Evolutionary conservation across 306 rosid genomes (phyloP), one percentile per base, ranked within the genome.

Genomic region (Gleditsia sinensis): DNA sequence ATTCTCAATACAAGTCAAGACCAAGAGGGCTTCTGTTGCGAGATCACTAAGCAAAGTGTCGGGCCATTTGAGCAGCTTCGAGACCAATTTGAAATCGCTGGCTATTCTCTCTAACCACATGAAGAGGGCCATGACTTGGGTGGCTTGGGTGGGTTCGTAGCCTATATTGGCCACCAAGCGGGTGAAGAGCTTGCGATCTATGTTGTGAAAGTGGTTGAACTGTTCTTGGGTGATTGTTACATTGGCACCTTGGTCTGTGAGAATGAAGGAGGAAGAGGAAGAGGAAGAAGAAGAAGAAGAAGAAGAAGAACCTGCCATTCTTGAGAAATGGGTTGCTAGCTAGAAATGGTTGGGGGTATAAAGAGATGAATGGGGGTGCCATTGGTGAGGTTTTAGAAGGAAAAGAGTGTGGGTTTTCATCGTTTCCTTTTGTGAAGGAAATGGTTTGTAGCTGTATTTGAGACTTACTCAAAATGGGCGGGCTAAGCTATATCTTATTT

Each of bases 61-160:
- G 0, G 92, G 83, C 23, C 89, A 82, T 0, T 36, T 36, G 9
- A 81, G 61, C 7, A 88, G 19, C 34, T 78, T 85, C 24, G 61
- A 3, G 0, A 89, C 53, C 17, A 79, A 13, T 39, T 54, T 67
- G 16, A 20, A 58, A 24, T 83, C 71, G 2, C 46, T 53, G 4
- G 57, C 67, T 0, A 17, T 28, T 0, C 60, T 75, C 30, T 92
- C 98, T 0, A 88, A 69, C 94, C 96, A 92, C 58, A 92, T 27
- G 80, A 91, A 71, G 16, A 92, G 74, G 2, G 87, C 88, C 90
- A 90, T 86, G 17, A 90, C 74, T 1, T 78, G 84, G 0, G 75
- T 69, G 1, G 90, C 81, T 58, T 80, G 79, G 0, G 81, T 60
- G 0, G 86, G 73, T n/a, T 88, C 90, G 0, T 86, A 92, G 1